These are phyloP conservation scores for Ascochyta pisi DNA, from an alignment of 2,329 filamentous ascomycete species.

Conservation along the genomic window DNA sequence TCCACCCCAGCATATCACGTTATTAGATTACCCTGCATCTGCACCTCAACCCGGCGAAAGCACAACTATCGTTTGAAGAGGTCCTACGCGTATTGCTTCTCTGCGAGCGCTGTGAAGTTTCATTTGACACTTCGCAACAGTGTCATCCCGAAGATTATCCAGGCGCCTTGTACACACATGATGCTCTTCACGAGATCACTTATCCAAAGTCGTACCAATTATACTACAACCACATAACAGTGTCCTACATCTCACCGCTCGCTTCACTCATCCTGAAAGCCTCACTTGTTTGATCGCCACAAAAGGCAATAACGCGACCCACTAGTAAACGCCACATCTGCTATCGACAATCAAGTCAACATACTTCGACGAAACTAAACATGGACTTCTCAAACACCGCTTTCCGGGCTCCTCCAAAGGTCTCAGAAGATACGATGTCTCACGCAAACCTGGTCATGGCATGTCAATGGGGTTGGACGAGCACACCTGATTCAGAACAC, in stretches of 20 bases:
- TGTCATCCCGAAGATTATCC: constrained; percentile 24
- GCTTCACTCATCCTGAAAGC: constrained; percentile 8
- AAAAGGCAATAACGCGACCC: constrained; percentile 34
- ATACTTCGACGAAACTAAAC: background rate
- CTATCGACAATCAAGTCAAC: constrained; percentile 25
- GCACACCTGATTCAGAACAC: constrained; percentile 27
- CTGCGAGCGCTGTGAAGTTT: constrained; percentile 3
- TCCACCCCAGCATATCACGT: constrained; percentile 26
- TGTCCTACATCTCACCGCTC: constrained; percentile 2
- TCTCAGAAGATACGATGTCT: constrained; percentile 43
- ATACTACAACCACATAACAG: constrained; percentile 15
- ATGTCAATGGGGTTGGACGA: constrained; percentile 45
- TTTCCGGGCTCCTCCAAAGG: constrained; percentile 28
- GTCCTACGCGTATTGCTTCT: constrained; percentile 13
- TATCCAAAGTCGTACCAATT: constrained; percentile 23
- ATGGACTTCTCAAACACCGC: constrained; percentile 45
- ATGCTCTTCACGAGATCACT: constrained; percentile 31
- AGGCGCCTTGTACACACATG: constrained; percentile 34
- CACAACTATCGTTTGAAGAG: constrained; percentile 19
- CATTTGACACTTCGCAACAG: constrained; percentile 21
- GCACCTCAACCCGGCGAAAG: background rate
- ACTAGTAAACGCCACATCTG: constrained; percentile 28
- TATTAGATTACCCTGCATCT: constrained; percentile 7
- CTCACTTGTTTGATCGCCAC: constrained; percentile 2
- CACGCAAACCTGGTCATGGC: constrained; percentile 43